These are phyloP conservation scores for Yamadazyma nakazawae DNA, from an alignment of 805 yeast genomes.

Conservation along the genomic window DNA sequence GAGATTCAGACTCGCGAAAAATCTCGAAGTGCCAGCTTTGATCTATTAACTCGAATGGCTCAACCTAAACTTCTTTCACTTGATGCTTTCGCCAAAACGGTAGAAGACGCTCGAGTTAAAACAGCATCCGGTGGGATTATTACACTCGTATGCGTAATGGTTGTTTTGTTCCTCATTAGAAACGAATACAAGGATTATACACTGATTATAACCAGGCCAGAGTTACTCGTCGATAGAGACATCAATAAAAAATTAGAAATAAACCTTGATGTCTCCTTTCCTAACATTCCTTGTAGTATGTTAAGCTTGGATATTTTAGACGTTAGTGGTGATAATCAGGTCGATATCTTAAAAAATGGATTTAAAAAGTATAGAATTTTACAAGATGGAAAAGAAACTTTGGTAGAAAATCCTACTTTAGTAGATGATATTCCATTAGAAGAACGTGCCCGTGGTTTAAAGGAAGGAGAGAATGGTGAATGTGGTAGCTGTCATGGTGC, in stretches of 20 bases:
- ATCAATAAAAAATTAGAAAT: slow-evolving; percentile 72
- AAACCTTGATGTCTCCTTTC: slow-evolving; percentile 79
- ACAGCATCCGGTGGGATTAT: slow-evolving; percentile 90
- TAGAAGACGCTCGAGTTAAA: slow-evolving; percentile 85
- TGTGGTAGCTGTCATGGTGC: slow-evolving; percentile 96
- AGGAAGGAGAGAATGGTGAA: slow-evolving; percentile 35
- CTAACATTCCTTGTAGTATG: slow-evolving; percentile 79
- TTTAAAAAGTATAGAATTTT: slow-evolving; percentile 68
- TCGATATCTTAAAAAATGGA: slow-evolving; percentile 67
- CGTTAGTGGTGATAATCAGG: slow-evolving; percentile 77
- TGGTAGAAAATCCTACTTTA: slow-evolving; percentile 25
- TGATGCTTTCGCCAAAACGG: slow-evolving; percentile 92
- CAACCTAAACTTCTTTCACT: slow-evolving; percentile 51
- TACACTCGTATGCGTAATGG: slow-evolving; percentile 63
- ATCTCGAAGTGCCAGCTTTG: not conserved
- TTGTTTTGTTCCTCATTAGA: slow-evolving; percentile 59
- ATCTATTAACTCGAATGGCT: slow-evolving; percentile 4
- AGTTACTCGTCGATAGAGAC: slow-evolving; percentile 84
- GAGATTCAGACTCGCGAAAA: not conserved
- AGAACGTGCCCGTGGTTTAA: slow-evolving; percentile 31
- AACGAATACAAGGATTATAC: slow-evolving; percentile 79
- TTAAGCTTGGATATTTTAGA: slow-evolving; percentile 86
- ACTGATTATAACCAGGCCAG: slow-evolving; percentile 67
- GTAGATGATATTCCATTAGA: slow-evolving; percentile 23
- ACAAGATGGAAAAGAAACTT: slow-evolving; percentile 44